Base-by-base conservation (phyloP, 345 rosid genomes). In the Cardamine occulta region DNA sequence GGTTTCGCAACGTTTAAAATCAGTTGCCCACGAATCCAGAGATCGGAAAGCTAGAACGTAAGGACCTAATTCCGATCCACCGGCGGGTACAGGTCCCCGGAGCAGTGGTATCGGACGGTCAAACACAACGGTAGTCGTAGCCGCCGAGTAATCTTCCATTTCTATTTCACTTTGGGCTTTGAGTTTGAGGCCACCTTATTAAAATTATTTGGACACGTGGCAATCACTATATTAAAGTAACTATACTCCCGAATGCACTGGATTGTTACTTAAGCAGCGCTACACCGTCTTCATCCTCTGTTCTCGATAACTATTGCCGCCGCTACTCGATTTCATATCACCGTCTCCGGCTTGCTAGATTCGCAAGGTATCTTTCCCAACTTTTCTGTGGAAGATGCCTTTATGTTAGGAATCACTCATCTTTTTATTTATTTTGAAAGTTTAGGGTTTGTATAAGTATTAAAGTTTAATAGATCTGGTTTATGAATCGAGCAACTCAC, bases 21-120 rank as follows among this genome's bases (percentile, higher is more conserved):
- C 90, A 29, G 83, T 62, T 7, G 82, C 75, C 97, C 97, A 92
- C 3, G 97, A 86, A 2, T 77, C 76, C 70, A 81, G 72, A 47
- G 83, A 84, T 62, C 79, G 77, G 87, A 92, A 95, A 23, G 93
- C 91, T 39, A 95, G 94, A 58, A 90, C 85, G 58, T 80, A 82
- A 0, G 87, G 74, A 45, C 90, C 84, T 14, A 58, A 48, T 2
- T 82, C 89, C 19, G 64, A 58, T 1, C 63, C 67, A 11, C 81
- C 86, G 51, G 85, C 86, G 44, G 75, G 78, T 4, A 82, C 17
- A 24, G 99, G 92, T 6, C 88, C 96, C 13, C 93, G 84, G 76
- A 92, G 89, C 21, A 92, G 79, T 8, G 96, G 96, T 1, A 83
- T 80, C 18, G 90, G 96, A 37, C 60, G 62, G 62, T 82, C 80